Evolutionary conservation across 805 yeast genomes (phyloP).

Genomic region (Saccharomycopsis malanga): DNA sequence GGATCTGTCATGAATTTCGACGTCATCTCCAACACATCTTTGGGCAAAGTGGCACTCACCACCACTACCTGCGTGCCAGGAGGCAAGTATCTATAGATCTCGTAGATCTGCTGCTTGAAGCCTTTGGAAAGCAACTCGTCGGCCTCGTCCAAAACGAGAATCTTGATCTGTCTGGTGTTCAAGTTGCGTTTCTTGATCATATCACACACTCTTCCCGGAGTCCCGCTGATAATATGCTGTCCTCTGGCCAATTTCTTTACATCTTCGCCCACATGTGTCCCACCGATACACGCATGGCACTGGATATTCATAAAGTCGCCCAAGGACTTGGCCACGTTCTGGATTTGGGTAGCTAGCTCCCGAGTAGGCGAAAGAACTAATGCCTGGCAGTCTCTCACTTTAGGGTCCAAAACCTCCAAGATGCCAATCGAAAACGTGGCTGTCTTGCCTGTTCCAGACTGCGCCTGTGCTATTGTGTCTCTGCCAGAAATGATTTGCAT

Average conservation of each 20-base stretch:
- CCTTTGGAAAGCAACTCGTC: slow-evolving; percentile 94
- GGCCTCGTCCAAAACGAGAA: slow-evolving; percentile 96
- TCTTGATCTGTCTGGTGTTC: slow-evolving; percentile 76
- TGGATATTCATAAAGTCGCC: slow-evolving; percentile 86
- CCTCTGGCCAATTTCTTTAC: slow-evolving; percentile 76
- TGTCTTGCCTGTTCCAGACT: slow-evolving; percentile 88
- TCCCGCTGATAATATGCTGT: slow-evolving; percentile 84
- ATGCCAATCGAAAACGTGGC: slow-evolving; percentile 80
- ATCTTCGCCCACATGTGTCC: slow-evolving; percentile 86
- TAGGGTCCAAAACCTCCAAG: slow-evolving; percentile 67
- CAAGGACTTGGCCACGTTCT: slow-evolving; percentile 81
- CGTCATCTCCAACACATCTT: slow-evolving; percentile 86
- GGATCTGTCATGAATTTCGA: slow-evolving; percentile 93
- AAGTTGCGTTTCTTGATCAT: slow-evolving; percentile 89
- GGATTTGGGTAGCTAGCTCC: slow-evolving; percentile 95
- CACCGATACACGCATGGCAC: slow-evolving; percentile 97
- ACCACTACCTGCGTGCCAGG: slow-evolving; percentile 89
- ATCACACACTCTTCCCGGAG: slow-evolving; percentile 96
- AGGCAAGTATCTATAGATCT: slow-evolving; percentile 84
- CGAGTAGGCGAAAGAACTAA: slow-evolving; percentile 94
- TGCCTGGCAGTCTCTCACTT: slow-evolving; percentile 76
- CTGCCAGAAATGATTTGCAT: slow-evolving; percentile 69
- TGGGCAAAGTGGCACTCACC: slow-evolving; percentile 91
- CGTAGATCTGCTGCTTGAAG: slow-evolving; percentile 92
- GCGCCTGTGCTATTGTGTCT: slow-evolving; percentile 67